phyloP scores from a whole-genome alignment of 208 protist species.

The Porcisia hertigi region DNA sequence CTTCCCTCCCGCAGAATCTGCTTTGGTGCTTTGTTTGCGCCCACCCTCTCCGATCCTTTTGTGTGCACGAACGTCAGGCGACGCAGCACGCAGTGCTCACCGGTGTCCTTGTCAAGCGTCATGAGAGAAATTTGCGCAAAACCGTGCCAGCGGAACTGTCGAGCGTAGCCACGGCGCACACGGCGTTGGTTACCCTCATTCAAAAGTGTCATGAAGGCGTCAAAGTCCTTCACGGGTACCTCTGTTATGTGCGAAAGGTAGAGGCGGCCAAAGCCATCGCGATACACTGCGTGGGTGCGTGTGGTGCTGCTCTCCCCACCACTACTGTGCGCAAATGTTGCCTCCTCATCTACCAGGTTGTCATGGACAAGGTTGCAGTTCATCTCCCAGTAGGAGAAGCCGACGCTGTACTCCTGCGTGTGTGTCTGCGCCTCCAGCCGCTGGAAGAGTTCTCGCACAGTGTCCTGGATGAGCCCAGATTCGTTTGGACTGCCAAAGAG shows the following conservation, averaged over 20 bases:
- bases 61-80: constrained; percentile 89
- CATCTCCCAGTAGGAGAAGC: constrained; percentile 89
- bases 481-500: constrained; percentile 83
- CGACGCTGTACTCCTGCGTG: constrained; percentile 58
- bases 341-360: constrained; percentile 49
- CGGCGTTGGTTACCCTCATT: constrained; percentile 55
- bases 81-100: constrained; percentile 62
- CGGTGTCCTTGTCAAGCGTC: constrained; percentile 60
- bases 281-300: constrained; percentile 49
- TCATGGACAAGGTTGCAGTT: constrained; percentile 75
- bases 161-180: constrained; percentile 52
- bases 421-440: constrained; percentile 57
- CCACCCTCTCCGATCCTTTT: constrained; percentile 84
- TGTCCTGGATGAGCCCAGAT: constrained; percentile 85
- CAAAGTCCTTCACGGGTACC: constrained; percentile 56
- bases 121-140: constrained; percentile 84
- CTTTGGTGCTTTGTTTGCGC: constrained; percentile 61
- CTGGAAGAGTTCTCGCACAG: constrained; percentile 74
- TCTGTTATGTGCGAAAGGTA: constrained; percentile 74
- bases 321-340: constrained; percentile 13
- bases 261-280: constrained; percentile 67
- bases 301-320: constrained; percentile 8
- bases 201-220: constrained; percentile 69
- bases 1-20: constrained; percentile 50
- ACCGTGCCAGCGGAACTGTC: constrained; percentile 81